Conservation (phyloP, 1,284 basidiomycete species). For the Tilletiopsis washingtonensis region DNA sequence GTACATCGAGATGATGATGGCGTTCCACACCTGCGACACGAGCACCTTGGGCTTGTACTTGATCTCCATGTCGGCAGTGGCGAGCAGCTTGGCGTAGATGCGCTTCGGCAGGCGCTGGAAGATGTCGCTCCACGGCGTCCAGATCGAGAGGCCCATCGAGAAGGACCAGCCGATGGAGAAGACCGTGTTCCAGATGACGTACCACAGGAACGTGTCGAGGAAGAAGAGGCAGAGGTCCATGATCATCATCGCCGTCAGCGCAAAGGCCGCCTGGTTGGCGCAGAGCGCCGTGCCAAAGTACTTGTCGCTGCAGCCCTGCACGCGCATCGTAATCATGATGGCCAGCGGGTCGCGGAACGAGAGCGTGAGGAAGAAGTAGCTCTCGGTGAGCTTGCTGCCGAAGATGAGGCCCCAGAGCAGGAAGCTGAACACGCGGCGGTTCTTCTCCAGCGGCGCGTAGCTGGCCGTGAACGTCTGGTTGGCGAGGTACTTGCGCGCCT, state of each 20-base stretch:
- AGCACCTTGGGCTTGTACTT: constrained; percentile 49
- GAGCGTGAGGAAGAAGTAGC: constrained; percentile 47
- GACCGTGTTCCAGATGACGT: constrained; percentile 48
- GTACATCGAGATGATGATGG: constrained; percentile 49
- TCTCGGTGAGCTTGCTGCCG: constrained; percentile 47
- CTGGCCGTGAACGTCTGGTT: constrained; percentile 47
- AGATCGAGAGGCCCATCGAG: constrained; percentile 46
- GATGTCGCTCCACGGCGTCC: constrained; percentile 48
- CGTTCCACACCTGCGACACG: constrained; percentile 48
- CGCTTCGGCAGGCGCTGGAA: constrained; percentile 48
- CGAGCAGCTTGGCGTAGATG: constrained; percentile 47
- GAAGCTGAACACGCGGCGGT: constrained; percentile 38
- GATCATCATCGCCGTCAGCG: constrained; percentile 44
- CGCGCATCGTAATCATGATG: constrained; percentile 45
- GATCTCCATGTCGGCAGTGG: constrained; percentile 47
- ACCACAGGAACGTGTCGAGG: constrained; percentile 47
- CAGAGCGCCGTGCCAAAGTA: constrained; percentile 45
- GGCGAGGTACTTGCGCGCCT: constrained; percentile 46
- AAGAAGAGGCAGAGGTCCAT: constrained; percentile 48
- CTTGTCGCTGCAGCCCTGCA: constrained; percentile 43
- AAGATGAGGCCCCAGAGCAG: constrained; percentile 45
- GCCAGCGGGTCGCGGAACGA: constrained; percentile 46
- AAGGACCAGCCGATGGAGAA: constrained; percentile 47
- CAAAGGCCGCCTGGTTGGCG: constrained; percentile 43
- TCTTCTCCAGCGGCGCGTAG: constrained; percentile 35